Percentiles rank a stretch among this genome's conserved stretches.
phyloP scores from a whole-genome alignment of 1,139 yeast species.

The Suhomyces guaymorum region DNA sequence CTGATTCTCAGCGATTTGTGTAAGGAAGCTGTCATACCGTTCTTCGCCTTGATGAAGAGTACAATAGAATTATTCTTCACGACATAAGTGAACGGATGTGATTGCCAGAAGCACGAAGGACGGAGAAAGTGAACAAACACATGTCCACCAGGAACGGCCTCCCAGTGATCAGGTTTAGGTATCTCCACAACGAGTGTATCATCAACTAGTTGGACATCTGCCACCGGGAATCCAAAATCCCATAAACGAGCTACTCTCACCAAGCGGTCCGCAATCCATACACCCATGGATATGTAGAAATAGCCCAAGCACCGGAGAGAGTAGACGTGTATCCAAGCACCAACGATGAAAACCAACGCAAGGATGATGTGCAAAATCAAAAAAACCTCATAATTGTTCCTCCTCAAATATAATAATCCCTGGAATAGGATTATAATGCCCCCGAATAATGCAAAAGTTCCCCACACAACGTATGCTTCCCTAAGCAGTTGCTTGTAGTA shows the following conservation, averaged over 20 bases:
- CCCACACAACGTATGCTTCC: conserved; percentile 30
- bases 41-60: conserved; percentile 46
- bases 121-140: conserved; percentile 57
- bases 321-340: conserved; percentile 44
- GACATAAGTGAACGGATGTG: conserved; percentile 69
- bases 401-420: conserved; percentile 42
- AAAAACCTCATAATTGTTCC: conserved; percentile 46
- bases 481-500: conserved; percentile 9
- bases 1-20: conserved; percentile 24
- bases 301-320: conserved; percentile 41
- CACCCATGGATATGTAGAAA: conserved; percentile 39
- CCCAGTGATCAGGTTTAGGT: conserved; percentile 45
- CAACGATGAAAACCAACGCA: conserved; percentile 43
- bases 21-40: conserved; percentile 44
- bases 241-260: conserved; percentile 37
- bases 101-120: conserved; percentile 63
- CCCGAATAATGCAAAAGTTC: conserved; percentile 30
- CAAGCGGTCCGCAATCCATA: conserved; percentile 47
- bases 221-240: conserved; percentile 41
- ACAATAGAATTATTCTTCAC: conserved; percentile 29
- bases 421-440: conserved; percentile 36
- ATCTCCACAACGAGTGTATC: conserved; percentile 44
- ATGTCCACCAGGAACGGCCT: conserved; percentile 61
- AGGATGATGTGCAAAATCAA: conserved; percentile 42
- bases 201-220: conserved; percentile 34